Evolutionary conservation across 108 stramenopile genomes (phyloP).

Genomic region (Pseudonitzschia multistriata): DNA sequence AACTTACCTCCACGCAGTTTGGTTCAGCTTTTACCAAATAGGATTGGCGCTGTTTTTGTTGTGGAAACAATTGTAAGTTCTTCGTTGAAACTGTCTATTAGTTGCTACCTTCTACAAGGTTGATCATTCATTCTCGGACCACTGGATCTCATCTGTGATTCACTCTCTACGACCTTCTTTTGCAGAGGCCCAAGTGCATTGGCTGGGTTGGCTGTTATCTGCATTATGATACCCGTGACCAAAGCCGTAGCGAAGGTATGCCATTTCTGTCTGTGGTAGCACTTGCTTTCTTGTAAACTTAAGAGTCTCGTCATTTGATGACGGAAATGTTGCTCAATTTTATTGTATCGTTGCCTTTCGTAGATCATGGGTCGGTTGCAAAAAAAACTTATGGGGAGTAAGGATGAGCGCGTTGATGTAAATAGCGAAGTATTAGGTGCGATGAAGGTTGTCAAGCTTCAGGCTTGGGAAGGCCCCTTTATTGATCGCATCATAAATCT

Average conservation of each 20-base stretch:
- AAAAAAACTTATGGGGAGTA: slow-evolving; percentile 66
- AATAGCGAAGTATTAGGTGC: slow-evolving; percentile 78
- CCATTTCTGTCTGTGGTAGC: neutral
- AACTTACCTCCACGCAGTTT: slow-evolving; percentile 75
- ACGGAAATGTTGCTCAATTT: too few species aligned
- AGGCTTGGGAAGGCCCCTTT: slow-evolving; percentile 85
- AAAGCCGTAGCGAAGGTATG: slow-evolving; percentile 43
- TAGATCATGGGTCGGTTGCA: slow-evolving; percentile 51
- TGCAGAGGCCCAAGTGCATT: slow-evolving; percentile 54
- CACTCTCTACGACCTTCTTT: neutral
- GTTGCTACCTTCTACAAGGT: neutral
- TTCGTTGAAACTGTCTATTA: neutral
- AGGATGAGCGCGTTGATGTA: slow-evolving; percentile 73
- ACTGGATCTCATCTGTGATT: neutral
- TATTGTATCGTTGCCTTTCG: neutral
- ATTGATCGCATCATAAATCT: slow-evolving; percentile 44
- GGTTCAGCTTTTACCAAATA: slow-evolving; percentile 81
- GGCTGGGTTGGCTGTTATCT: slow-evolving; percentile 79
- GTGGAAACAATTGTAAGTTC: slow-evolving; percentile 57
- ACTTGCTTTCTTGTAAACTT: too few species aligned
- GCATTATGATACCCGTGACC: slow-evolving; percentile 80
- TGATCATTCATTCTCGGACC: neutral
- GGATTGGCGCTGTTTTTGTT: slow-evolving; percentile 66
- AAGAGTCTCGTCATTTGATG: neutral
- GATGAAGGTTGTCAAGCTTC: slow-evolving; percentile 90